Conservation (phyloP, 805 yeast genomes). For the Lachancea fermentati region DNA sequence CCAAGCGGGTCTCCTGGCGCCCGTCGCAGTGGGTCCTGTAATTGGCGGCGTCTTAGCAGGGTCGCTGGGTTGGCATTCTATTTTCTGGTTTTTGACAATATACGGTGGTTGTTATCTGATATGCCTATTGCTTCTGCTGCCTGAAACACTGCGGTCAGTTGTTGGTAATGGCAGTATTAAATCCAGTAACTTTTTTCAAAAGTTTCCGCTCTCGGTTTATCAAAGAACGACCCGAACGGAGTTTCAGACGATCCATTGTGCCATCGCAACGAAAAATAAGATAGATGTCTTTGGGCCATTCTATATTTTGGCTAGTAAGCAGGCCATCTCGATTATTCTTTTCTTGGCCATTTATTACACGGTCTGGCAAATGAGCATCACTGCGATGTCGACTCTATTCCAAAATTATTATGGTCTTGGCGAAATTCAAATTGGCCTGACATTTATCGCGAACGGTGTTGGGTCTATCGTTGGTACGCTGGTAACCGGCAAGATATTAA, state of each 20-base stretch:
- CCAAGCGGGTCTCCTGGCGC: conserved; percentile 23
- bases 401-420: neutral
- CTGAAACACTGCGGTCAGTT: conserved; percentile 67
- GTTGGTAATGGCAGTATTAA: conserved; percentile 68
- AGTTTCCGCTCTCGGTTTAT: neutral
- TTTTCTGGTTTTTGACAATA: conserved; percentile 67
- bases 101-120: conserved; percentile 46
- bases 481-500: neutral
- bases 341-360: neutral
- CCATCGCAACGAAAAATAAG: neutral
- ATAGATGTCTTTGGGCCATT: neutral
- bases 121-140: conserved; percentile 39
- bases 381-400: neutral
- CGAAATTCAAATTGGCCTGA: neutral
- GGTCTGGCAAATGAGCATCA: neutral
- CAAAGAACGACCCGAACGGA: neutral
- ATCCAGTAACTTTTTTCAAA: conserved; percentile 37
- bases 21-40: conserved; percentile 22
- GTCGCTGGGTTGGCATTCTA: conserved; percentile 69
- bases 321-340: neutral
- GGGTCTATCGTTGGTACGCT: neutral
- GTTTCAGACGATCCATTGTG: no score
- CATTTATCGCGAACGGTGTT: neutral
- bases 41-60: conserved; percentile 78
- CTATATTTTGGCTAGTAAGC: neutral